phyloP scores from a whole-genome alignment of 2,329 filamentous ascomycete species.

The Cryphonectria carpinicola region DNA sequence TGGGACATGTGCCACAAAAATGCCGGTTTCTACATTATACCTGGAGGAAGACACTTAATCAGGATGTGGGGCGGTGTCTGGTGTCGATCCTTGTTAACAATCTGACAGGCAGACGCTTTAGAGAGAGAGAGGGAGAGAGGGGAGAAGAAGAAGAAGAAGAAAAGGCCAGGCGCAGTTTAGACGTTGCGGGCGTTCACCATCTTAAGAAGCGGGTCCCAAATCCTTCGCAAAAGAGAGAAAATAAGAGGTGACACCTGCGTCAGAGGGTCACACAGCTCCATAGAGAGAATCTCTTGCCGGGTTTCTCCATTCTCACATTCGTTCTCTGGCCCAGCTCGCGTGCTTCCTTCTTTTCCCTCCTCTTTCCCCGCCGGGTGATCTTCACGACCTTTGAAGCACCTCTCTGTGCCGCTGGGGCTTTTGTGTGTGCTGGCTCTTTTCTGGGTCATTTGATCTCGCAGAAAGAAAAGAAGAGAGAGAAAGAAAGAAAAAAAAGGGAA shows the following conservation, averaged over 20 bases:
- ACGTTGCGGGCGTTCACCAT: neutral
- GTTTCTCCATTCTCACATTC: neutral
- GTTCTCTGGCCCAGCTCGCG: neutral
- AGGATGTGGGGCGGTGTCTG: neutral
- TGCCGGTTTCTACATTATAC: neutral
- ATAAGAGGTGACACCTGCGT: neutral
- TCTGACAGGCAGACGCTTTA: conserved; percentile 3
- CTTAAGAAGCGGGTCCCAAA: conserved; percentile 1
- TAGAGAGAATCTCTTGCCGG: neutral
- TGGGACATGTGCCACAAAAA: neutral
- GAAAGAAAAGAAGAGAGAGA: neutral
- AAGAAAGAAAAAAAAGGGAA: too few relatives aligned
- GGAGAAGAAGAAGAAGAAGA: neutral
- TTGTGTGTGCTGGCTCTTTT: neutral
- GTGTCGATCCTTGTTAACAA: neutral
- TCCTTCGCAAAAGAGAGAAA: neutral
- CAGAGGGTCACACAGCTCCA: neutral
- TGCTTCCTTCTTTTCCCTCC: neutral
- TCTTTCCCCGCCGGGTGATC: neutral
- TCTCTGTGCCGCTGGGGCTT: neutral
- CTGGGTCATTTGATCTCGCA: neutral
- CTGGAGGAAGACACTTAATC: neutral
- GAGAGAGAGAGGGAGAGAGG: too few relatives aligned
- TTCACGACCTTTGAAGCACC: conserved; percentile 1
- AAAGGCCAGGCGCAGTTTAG: neutral